Conservation (phyloP, 2,329 filamentous ascomycete species). For the Fusarium agapanthi region DNA sequence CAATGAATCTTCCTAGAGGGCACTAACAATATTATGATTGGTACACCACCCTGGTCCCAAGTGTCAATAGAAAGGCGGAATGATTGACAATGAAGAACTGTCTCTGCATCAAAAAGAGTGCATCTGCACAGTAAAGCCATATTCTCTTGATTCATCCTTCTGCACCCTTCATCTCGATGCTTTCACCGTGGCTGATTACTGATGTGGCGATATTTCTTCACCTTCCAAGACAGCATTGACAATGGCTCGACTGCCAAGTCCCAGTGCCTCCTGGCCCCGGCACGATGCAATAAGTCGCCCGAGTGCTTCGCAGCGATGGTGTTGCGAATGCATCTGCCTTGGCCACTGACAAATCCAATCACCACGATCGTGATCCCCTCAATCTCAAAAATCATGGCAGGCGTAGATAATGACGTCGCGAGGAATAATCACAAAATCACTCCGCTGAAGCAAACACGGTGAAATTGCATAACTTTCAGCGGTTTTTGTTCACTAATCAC, state of each 20-base stretch:
- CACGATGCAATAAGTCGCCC: background rate
- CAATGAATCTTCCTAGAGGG: fast-evolving
- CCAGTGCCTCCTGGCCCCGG: background rate
- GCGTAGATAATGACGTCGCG: background rate
- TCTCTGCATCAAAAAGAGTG: background rate
- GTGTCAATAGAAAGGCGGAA: background rate
- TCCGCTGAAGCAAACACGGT: background rate
- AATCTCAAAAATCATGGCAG: background rate
- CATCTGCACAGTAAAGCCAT: background rate
- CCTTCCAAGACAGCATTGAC: background rate
- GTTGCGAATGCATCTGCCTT: background rate
- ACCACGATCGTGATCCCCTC: background rate
- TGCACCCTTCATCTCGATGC: background rate
- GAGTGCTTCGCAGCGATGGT: background rate
- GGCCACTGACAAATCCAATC: background rate
- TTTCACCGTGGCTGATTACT: background rate
- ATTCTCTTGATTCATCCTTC: fast-evolving
- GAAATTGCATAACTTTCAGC: background rate
- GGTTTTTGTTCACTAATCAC: background rate
- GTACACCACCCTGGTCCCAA: background rate
- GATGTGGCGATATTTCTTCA: background rate
- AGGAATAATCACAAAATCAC: background rate
- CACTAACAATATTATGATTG: background rate
- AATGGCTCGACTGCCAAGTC: background rate
- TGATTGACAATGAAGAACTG: background rate